These are phyloP conservation scores for Eugenia klotzschiana DNA, from an alignment of 441 rosid genomes.

Conservation along the genomic window DNA sequence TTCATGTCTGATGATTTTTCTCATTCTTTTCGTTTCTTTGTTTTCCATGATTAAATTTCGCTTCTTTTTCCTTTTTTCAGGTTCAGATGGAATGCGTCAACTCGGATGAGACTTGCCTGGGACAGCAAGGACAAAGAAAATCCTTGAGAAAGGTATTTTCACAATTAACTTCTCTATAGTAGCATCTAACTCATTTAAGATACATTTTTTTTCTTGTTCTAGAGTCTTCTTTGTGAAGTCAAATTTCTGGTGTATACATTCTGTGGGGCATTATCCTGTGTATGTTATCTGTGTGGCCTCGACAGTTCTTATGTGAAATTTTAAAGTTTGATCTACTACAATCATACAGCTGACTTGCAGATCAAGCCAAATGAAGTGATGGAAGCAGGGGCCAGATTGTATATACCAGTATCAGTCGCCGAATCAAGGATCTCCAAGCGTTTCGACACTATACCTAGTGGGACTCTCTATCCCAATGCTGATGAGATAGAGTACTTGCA, in stretches of 20 bases:
- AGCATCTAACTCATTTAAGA: not conserved
- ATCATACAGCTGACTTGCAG: slow-evolving; percentile 33
- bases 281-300: not conserved
- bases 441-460: slow-evolving; percentile 73
- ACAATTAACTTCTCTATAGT: not conserved
- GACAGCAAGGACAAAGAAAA: slow-evolving; percentile 15
- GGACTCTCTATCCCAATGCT: slow-evolving; percentile 78
- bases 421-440: slow-evolving; percentile 65
- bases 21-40: not conserved
- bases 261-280: not conserved
- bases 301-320: not conserved
- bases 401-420: slow-evolving; percentile 54
- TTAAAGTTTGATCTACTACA: slow-evolving; percentile 10
- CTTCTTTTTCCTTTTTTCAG: slow-evolving; percentile 13
- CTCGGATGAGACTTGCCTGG: slow-evolving; percentile 2
- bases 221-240: not conserved
- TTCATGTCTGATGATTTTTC: not conserved
- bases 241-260: not conserved
- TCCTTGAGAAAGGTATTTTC: slow-evolving; percentile 35
- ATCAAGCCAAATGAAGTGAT: slow-evolving; percentile 55
- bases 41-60: not conserved
- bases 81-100: slow-evolving; percentile 36
- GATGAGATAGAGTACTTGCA: slow-evolving; percentile 79
- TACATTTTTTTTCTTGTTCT: not conserved
- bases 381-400: slow-evolving; percentile 48